A percentile compares a stretch with the other conserved stretches of the same genome.
These are phyloP conservation scores for Cercospora canescens DNA, from an alignment of 2,329 filamentous ascomycete genomes.

Conservation along the genomic window DNA sequence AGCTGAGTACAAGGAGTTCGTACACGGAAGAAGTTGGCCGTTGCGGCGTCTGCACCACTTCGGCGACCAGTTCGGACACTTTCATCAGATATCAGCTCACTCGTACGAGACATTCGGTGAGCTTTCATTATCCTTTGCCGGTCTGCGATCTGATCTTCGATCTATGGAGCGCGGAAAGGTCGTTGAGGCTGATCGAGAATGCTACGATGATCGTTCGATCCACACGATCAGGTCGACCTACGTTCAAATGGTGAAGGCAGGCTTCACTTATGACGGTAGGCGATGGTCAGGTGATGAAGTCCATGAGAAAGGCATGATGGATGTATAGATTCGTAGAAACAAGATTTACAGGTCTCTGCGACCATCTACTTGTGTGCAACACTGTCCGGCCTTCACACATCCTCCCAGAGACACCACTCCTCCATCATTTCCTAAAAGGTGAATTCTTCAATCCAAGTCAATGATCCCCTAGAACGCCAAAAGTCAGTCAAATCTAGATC, in stretches of 20 bases:
- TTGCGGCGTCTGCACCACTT: background rate
- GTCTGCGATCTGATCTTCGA: background rate
- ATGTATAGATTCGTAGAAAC: background rate
- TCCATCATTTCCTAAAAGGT: background rate
- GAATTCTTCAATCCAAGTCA: conserved; percentile 7
- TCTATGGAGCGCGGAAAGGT: background rate
- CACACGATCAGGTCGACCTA: background rate
- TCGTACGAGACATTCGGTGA: background rate
- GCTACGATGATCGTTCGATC: background rate
- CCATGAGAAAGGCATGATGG: background rate
- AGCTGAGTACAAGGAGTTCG: background rate
- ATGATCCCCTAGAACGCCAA: background rate
- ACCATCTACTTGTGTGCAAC: background rate
- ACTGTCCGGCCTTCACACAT: too few relatives aligned
- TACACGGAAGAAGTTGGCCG: background rate
- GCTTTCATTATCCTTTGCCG: background rate
- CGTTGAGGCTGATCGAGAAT: background rate
- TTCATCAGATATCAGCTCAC: background rate
- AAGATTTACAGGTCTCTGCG: background rate
- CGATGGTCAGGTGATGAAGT: background rate
- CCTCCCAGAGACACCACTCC: background rate
- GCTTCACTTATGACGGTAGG: background rate
- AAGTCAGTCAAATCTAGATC: background rate
- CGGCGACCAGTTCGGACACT: background rate
- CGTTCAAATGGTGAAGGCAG: background rate